A percentile compares a stretch with the other conserved stretches of the same genome.
phyloP scores from a whole-genome alignment of 2,329 filamentous ascomycete genomes.

The Fusarium succisae region DNA sequence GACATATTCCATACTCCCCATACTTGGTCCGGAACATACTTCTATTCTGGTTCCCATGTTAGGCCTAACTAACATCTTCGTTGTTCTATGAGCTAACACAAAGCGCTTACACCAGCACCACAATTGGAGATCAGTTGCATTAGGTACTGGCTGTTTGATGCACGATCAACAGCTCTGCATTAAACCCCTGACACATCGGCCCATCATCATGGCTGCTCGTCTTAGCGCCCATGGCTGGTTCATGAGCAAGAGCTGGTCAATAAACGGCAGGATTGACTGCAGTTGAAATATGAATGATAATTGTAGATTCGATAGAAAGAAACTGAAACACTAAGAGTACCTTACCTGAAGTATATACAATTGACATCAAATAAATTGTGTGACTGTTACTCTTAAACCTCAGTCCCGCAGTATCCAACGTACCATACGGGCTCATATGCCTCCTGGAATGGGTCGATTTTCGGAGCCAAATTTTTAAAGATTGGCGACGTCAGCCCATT shows the following conservation, averaged over 20 bases:
- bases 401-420: slow-evolving; percentile 1
- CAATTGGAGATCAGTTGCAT: no score
- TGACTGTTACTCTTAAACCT: neutral
- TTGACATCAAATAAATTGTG: neutral
- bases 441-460: slow-evolving; percentile 41
- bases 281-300: neutral
- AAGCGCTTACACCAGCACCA: no score
- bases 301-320: neutral
- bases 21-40: neutral
- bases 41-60: neutral
- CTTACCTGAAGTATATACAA: neutral
- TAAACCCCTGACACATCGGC: neutral
- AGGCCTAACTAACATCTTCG: no score
- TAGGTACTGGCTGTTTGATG: no score
- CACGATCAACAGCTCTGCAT: no score
- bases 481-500: slow-evolving; percentile 45
- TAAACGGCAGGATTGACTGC: neutral
- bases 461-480: slow-evolving; percentile 37
- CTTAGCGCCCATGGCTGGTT: slow-evolving; percentile 17
- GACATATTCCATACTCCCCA: neutral
- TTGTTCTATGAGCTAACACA: no score
- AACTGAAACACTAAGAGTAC: no score
- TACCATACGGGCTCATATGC: slow-evolving; percentile 9
- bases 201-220: slow-evolving; percentile 31
- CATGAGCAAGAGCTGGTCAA: slow-evolving; percentile 1